phyloP scores from a whole-genome alignment of 352 stramenopile genomes.

The Phytophthora macrochlamydospora region DNA sequence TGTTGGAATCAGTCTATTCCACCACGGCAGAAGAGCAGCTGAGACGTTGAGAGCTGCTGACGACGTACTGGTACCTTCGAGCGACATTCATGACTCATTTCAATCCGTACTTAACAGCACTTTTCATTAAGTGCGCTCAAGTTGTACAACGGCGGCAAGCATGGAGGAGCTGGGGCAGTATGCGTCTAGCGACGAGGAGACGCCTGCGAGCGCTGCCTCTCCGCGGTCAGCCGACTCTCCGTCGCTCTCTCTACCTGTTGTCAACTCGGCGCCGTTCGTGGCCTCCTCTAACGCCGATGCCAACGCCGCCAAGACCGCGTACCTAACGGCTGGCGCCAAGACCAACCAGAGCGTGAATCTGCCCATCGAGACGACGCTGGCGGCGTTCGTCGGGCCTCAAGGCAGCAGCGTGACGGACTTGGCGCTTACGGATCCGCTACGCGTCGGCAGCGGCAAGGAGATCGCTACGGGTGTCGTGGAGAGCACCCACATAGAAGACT shows the following conservation, averaged over 20 bases:
- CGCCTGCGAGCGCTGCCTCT: neutral
- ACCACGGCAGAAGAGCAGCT: neutral
- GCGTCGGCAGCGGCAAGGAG: constrained; percentile 65
- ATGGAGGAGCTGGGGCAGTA: constrained; percentile 61
- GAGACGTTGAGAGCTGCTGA: neutral
- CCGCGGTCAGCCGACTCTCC: constrained; percentile 17
- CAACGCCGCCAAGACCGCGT: constrained; percentile 39
- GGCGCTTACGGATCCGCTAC: constrained; percentile 31
- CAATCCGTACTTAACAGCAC: neutral
- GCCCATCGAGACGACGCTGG: constrained; percentile 68
- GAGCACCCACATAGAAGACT: constrained; percentile 66
- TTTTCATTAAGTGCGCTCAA: neutral
- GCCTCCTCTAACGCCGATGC: constrained; percentile 32
- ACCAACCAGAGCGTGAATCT: constrained; percentile 65
- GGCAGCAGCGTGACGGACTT: constrained; percentile 7
- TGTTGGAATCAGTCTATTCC: neutral
- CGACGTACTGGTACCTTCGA: no score
- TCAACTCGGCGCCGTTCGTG: constrained; percentile 67
- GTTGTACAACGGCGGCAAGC: neutral
- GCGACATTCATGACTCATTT: no score
- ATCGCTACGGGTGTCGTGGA: constrained; percentile 83
- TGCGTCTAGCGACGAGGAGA: constrained; percentile 58
- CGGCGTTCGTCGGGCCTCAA: constrained; percentile 51
- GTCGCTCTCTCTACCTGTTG: constrained; percentile 31
- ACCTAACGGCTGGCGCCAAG: constrained; percentile 38